phyloP scores from a whole-genome alignment of 208 protist genomes.

The Pavlovales sp. region DNA sequence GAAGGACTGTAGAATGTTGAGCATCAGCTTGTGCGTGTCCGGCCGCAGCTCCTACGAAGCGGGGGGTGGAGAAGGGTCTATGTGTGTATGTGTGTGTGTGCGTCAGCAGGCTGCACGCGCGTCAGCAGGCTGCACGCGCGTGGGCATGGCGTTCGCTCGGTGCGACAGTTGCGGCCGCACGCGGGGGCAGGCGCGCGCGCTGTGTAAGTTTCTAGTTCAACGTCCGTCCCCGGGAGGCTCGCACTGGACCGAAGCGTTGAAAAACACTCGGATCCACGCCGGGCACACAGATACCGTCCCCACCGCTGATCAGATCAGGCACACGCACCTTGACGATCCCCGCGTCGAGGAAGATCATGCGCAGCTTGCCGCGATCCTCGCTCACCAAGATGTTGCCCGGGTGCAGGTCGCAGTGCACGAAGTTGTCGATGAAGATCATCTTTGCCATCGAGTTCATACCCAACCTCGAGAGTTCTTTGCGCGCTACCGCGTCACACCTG shows the following conservation, averaged over 20 bases:
- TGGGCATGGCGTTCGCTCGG: too few relatives aligned
- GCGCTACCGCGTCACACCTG: background rate
- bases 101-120: background rate
- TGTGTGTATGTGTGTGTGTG: background rate
- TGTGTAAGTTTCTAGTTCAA: too few relatives aligned
- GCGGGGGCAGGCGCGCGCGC: too few relatives aligned
- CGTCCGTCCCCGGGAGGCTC: too few relatives aligned
- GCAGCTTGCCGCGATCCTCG: background rate
- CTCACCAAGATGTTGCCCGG: slow-evolving; percentile 31
- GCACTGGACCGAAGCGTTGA: too few relatives aligned
- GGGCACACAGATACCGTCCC: too few relatives aligned
- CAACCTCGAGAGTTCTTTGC: background rate
- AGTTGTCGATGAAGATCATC: slow-evolving; percentile 19
- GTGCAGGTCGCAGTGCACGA: slow-evolving; percentile 5
- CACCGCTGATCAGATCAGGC: too few relatives aligned
- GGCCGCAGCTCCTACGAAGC: background rate
- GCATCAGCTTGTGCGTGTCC: background rate
- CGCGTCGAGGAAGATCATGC: slow-evolving; percentile 23
- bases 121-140: background rate
- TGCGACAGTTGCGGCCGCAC: too few relatives aligned
- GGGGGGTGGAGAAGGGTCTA: background rate
- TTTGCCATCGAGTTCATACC: slow-evolving; percentile 25
- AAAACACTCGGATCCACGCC: too few relatives aligned
- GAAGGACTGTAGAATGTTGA: background rate
- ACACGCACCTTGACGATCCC: slow-evolving; percentile 10